Evolutionary conservation across 2,329 filamentous ascomycete genomes (phyloP), one percentile per base, ranked within the genome.

Genomic region (Cordyceps cateniannulata): DNA sequence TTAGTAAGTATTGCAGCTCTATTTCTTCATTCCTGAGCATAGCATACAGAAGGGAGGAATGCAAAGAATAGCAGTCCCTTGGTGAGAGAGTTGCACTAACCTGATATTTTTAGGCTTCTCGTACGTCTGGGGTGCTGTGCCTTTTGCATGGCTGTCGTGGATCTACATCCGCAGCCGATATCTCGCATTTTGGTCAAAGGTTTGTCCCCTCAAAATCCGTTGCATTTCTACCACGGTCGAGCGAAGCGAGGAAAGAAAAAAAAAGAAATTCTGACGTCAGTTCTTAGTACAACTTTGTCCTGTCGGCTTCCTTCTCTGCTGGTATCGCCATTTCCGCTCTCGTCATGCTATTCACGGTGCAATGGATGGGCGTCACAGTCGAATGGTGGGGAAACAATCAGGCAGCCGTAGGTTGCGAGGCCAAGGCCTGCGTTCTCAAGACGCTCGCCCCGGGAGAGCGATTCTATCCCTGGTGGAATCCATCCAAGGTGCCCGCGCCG

Each of bases 181-280:
- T 64, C 71, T 79, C 29, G 73, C 68, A 3, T 76, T 81, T 63
- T 82, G 80, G 79, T 74, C 76, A 60, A 80, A 80, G 35, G 51
- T 50, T 6, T 38, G 35, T 50, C 29, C 8, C n/a, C n/a, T n/a
- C n/a, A n/a, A n/a, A n/a, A n/a, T n/a, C n/a, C n/a, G n/a, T n/a
- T n/a, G n/a, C n/a, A n/a, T n/a, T n/a, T n/a, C n/a, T n/a, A n/a
- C n/a, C n/a, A n/a, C n/a, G n/a, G n/a, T 44, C 40, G 40, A 20
- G 40, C 40, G 6, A 44, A 44, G 40, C 18, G 40, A 44, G 6
- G 40, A 3, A 4, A 44, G 8, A 20, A n/a, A 20, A 44, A 44
- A 4, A 4, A 18, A n/a, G 18, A n/a, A 3, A 16, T n/a, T n/a
- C 49, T 38, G 8, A 38, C 27, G 12, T 14, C 3, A 3, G 10